Evolutionary conservation across 2,329 filamentous ascomycete species (phyloP).

Genomic region (Beauveria varroae): DNA sequence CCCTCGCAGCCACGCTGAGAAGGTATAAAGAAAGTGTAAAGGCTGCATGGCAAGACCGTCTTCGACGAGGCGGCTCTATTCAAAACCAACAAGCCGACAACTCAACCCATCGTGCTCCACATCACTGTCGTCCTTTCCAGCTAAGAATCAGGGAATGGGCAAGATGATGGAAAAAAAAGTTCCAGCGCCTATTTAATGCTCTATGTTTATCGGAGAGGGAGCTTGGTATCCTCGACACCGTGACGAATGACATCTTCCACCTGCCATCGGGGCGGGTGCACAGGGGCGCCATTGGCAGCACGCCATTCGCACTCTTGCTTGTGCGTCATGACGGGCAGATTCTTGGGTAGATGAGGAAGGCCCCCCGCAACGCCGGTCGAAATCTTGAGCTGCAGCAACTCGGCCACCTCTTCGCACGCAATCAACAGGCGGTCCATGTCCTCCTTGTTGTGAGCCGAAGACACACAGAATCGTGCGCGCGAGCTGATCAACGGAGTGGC

Average conservation of each 20-base stretch:
- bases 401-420: constrained; percentile 88
- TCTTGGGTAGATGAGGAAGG: constrained; percentile 65
- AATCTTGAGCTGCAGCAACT: constrained; percentile 90
- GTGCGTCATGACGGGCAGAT: constrained; percentile 42
- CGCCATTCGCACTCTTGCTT: constrained; percentile 67
- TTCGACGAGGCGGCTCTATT: constrained; percentile 3
- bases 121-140: neutral
- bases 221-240: constrained; percentile 69
- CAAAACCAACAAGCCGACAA: constrained; percentile 2
- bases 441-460: constrained; percentile 94
- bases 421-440: constrained; percentile 84
- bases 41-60: neutral
- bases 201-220: constrained; percentile 52
- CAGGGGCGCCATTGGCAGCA: constrained; percentile 55
- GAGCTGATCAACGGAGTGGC: constrained; percentile 93
- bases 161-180: neutral
- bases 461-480: constrained; percentile 91
- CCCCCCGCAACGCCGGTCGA: constrained; percentile 93
- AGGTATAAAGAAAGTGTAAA: neutral
- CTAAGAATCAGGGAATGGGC: neutral
- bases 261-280: constrained; percentile 72
- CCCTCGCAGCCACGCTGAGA: neutral
- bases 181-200: constrained; percentile 9
- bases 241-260: constrained; percentile 73
- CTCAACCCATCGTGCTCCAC: neutral